Percentiles rank a stretch among this genome's conserved stretches.
Evolutionary conservation across 306 rosid genomes (phyloP).

Genomic region (Begonia loranthoides): DNA sequence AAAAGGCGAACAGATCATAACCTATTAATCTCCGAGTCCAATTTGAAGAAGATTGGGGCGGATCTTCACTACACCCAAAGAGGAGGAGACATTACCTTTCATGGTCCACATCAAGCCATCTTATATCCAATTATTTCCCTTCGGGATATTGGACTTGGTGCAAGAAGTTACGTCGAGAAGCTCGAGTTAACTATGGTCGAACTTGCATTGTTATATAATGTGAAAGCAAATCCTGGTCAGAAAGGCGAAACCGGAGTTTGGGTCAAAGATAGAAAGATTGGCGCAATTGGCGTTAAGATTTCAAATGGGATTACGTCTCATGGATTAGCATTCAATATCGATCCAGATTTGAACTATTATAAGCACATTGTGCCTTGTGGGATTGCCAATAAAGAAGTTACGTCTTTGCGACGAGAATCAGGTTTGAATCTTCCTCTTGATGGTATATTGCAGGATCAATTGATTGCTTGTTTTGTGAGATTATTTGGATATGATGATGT

Average conservation of each 20-base stretch:
- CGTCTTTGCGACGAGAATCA: constrained; percentile 69
- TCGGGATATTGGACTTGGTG: constrained; percentile 53
- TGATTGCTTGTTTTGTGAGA: constrained; percentile 67
- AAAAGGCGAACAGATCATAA: constrained; percentile 70
- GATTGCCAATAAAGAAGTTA: constrained; percentile 60
- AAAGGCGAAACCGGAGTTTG: constrained; percentile 70
- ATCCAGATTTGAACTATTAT: constrained; percentile 70
- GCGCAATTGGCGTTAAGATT: constrained; percentile 76
- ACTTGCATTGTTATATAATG: constrained; percentile 50
- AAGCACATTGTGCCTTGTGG: constrained; percentile 88
- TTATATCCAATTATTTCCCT: constrained; percentile 73
- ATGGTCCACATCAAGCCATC: constrained; percentile 83
- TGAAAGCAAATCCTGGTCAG: constrained; percentile 55
- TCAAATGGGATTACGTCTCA: constrained; percentile 70
- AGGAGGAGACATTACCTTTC: constrained; percentile 89
- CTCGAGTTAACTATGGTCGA: constrained; percentile 74
- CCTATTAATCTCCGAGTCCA: constrained; percentile 47
- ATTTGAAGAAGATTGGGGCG: constrained; percentile 59
- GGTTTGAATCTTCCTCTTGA: constrained; percentile 38
- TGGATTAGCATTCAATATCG: constrained; percentile 84
- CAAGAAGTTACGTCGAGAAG: constrained; percentile 63
- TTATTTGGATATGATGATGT: constrained; percentile 43
- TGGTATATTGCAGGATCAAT: constrained; percentile 47
- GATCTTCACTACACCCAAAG: constrained; percentile 61
- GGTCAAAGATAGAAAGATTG: constrained; percentile 86